Conservation (phyloP, 805 yeast species). For the Lachancea lanzarotensis region DNA sequence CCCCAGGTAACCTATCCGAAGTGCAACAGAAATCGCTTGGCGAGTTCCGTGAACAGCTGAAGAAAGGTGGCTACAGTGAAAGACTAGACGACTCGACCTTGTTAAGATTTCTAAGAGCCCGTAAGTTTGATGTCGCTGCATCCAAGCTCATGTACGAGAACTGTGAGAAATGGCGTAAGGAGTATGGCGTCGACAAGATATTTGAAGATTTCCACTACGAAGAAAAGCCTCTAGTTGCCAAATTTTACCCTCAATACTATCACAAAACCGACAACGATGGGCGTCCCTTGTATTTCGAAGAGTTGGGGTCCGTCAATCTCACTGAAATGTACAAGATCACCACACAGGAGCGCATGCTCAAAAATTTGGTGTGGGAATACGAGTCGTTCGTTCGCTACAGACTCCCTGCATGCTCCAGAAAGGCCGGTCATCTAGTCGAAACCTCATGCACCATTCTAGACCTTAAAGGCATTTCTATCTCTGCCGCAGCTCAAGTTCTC, state of each 20-base stretch:
- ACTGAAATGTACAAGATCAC: constrained; percentile 90
- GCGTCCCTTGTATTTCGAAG: constrained; percentile 92
- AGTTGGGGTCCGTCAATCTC: constrained; percentile 84
- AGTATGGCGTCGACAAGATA: constrained; percentile 80
- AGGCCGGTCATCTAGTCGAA: constrained; percentile 70
- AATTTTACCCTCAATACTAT: constrained; percentile 91
- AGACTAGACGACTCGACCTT: constrained; percentile 84
- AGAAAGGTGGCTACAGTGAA: constrained; percentile 59
- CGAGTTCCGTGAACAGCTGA: constrained; percentile 51
- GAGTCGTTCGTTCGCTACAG: constrained; percentile 81
- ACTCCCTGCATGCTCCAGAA: constrained; percentile 91
- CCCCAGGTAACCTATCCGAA: constrained; percentile 70
- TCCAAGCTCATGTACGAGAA: constrained; percentile 76
- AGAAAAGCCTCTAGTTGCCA: constrained; percentile 89
- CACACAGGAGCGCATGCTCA: constrained; percentile 90
- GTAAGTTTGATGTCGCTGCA: constrained; percentile 80
- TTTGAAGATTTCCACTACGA: constrained; percentile 81
- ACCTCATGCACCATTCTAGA: constrained; percentile 96
- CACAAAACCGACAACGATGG: constrained; percentile 97
- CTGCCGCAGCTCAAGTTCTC: constrained; percentile 77
- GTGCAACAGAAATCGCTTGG: constrained; percentile 57
- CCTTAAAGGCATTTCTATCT: constrained; percentile 84
- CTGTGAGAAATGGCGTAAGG: constrained; percentile 90
- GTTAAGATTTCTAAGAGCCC: constrained; percentile 84
- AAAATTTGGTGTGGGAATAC: constrained; percentile 95